Base-by-base conservation (phyloP, 1,284 basidiomycete genomes). In the Melampsora larici-populina region DNA sequence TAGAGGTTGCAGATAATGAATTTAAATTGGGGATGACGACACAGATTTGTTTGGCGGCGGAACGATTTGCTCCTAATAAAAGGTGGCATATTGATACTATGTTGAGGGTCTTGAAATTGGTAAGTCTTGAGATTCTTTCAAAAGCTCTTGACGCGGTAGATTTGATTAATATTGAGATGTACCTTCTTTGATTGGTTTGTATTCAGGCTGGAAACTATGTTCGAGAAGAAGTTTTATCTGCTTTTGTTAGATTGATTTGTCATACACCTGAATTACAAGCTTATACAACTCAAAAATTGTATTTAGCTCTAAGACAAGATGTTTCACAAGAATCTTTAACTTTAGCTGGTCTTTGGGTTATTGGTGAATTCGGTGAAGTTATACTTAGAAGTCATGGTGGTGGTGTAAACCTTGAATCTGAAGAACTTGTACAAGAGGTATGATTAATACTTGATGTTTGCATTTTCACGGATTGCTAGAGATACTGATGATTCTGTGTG, bases 31-130 rank as follows among this genome's bases (percentile, higher is more conserved):
- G 93, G 0, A 91, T 99, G 89, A 99, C 97, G 0, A 97, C 96
- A 0, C 96, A 99, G 84, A 96, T 99, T 79, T 94, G 91, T 80
- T 86, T 98, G 29, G 96, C 95, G 1, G 97, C 97, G 0, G 97
- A 99, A 84, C 88, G 94, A 67, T 99, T 93, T 83, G 96, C 97
- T 1, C 97, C 97, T 0, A 98, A 97, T 85, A 95, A 94, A 85
- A 88, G 97, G 80, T 99, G 97, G 97, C 97, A 99, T 84, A 98
- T 99, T 79, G 97, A 99, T 84, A 98, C 97, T 0, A 92, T 97
- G 11, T 86, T 99, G 74, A 89, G 97, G 29, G 93, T 96, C 0
- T 86, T 99, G 80, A 96, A 94, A 84, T 86, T 98, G 81, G 94
- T 94, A 78, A 80, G 90, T 87, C 18, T 40, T 21, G 18, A 36